Conservation (phyloP, 2,329 filamentous ascomycete species). For the Fusarium foetens region DNA sequence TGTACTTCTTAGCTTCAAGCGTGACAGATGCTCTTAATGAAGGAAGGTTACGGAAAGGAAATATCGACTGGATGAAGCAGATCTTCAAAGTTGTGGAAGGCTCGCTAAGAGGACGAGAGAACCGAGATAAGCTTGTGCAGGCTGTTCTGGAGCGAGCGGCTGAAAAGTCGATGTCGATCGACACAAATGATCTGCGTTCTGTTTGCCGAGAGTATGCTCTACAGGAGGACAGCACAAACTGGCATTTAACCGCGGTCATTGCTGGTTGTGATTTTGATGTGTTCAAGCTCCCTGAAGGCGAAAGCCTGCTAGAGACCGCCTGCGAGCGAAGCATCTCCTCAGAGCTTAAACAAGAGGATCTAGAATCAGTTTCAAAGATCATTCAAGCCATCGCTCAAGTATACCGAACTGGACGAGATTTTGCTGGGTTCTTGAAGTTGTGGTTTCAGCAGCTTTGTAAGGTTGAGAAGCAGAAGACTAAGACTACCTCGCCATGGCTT, state of each 20-base stretch:
- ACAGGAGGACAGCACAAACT: slow-evolving; percentile 50
- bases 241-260: slow-evolving; percentile 55
- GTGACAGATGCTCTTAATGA: slow-evolving; percentile 40
- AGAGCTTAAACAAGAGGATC: slow-evolving; percentile 30
- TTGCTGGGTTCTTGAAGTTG: slow-evolving; percentile 57
- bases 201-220: slow-evolving; percentile 58
- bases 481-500: slow-evolving; percentile 49
- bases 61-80: slow-evolving; percentile 53
- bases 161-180: slow-evolving; percentile 49
- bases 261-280: slow-evolving; percentile 60
- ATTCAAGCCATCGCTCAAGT: slow-evolving; percentile 57
- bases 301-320: slow-evolving; percentile 53
- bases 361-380: slow-evolving; percentile 48
- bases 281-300: slow-evolving; percentile 55
- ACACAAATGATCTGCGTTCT: slow-evolving; percentile 53
- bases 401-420: slow-evolving; percentile 56
- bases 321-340: slow-evolving; percentile 49
- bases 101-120: slow-evolving; percentile 38
- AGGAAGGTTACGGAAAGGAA: slow-evolving; percentile 48
- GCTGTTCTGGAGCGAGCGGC: slow-evolving; percentile 47
- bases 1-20: slow-evolving; percentile 57
- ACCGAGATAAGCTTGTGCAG: slow-evolving; percentile 46
- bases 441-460: slow-evolving; percentile 58
- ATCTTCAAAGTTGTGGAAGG: slow-evolving; percentile 49
- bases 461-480: slow-evolving; percentile 46